Evolutionary conservation across 2,329 filamentous ascomycete genomes (phyloP), one percentile per base, ranked within the genome.

Genomic region (Fragosphaeria purpurea): DNA sequence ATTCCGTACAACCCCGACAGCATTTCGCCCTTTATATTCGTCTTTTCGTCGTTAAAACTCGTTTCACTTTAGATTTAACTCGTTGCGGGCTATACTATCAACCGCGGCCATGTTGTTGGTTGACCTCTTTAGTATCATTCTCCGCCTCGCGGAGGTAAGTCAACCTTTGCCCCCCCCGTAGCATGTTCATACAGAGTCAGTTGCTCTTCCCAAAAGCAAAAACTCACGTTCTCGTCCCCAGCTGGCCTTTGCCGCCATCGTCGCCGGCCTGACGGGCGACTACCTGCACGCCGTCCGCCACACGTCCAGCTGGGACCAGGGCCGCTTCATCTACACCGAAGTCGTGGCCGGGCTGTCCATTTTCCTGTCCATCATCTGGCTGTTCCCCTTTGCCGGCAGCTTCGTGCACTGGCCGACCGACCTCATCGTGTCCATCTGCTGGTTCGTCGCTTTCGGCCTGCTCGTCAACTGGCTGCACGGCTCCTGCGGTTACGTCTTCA

Each of bases 351-450:
- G 74, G 22, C 61, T 90, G 13, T 79, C 82, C 10, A 79, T 89
- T 50, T 64, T 90, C 41, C 70, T 87, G n/a, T 72, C 79, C 5
- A 66, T 90, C 32, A 63, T 90, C 55, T 87, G 85, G 79, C 72
- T 89, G 33, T 72, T 90, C 41, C 86, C 86, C 2, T 86, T 86
- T 61, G 76, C 79, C 2, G 70, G 70, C 47, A 75, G 73, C 44
- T 87, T 89, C 65, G 74, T 82, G 54, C 76, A 83, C 65, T 90
- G 83, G 76, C 83, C 82, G 0, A 70, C 82, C 58, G 86, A 91
- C 61, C 59, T 89, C 32, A 57, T 88, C 59, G 70, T 89, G 57
- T 83, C 81, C 43, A 67, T 83, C 50, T 72, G 77, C 46, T 89
- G 84, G 84, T 88, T 86, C 61, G 76, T 78, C 32, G 73, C 75